Evolutionary conservation across 2,329 filamentous ascomycete species (phyloP), one percentile per base, ranked within the genome.

Genomic region (Fusarium poae): DNA sequence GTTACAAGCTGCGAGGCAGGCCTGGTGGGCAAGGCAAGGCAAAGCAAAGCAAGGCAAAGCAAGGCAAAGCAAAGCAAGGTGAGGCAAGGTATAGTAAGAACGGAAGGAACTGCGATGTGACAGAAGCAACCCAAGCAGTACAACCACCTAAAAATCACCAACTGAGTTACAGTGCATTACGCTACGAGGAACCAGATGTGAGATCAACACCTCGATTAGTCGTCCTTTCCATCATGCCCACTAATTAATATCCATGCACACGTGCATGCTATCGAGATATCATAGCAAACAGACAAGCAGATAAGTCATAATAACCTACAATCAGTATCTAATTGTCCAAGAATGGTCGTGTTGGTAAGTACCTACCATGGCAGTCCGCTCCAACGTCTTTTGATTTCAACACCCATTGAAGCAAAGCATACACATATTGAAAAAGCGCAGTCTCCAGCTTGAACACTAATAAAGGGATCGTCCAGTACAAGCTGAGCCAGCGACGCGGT

Each of bases 141-240:
- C 65, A 66, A 62, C 65, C 61, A 52, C 43, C 39, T 68, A 35
- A 42, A 68, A 61, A 66, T 62, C 61, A 62, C 46, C 42, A 57
- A 68, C 48, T 61, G 35, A 61, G 48, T 45, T 59, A 48, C 62
- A 64, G 37, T 53, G 37, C 39, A 32, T 44, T 53, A 39, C 65
- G 49, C 53, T 52, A 54, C 46, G 52, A 58, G 63, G 56, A 40
- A 54, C 53, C 55, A 68, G 65, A 72, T 70, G 54, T 61, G 63
- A 72, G 71, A 73, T 73, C 71, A 68, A 64, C 71, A 13, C 25
- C 53, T 60, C 40, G 39, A 54, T 70, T 51, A 39, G 57, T 62
- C 56, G 37, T 34, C n/a, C 16, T 50, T 50, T 21, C 12, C 27
- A 21, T 25, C 8, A 27, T 25, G 25, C 27, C 27, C 27, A 25